Conservation (phyloP, 2,329 filamentous ascomycete species). For the Metarhizium rileyi region DNA sequence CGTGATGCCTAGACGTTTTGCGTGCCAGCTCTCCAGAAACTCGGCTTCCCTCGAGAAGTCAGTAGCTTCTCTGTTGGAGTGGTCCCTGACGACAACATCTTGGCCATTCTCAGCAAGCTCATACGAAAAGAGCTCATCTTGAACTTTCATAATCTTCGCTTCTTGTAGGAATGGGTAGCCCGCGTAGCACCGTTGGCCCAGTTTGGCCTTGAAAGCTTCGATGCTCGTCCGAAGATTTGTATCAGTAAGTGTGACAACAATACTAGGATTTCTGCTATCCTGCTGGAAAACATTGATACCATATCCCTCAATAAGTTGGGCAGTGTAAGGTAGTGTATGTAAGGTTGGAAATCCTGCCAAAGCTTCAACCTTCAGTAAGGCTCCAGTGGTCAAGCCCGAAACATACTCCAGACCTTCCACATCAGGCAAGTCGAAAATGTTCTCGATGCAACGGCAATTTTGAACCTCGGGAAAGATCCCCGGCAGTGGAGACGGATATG, state of each 20-base stretch:
- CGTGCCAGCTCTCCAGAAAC: slow-evolving; percentile 78
- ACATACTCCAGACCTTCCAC: slow-evolving; percentile 84
- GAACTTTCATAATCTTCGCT: slow-evolving; percentile 78
- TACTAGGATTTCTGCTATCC: slow-evolving; percentile 92
- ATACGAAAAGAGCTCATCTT: slow-evolving; percentile 91
- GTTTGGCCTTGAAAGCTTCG: slow-evolving; percentile 63
- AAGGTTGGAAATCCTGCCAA: slow-evolving; percentile 89
- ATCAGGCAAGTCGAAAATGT: slow-evolving; percentile 88
- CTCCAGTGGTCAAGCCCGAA: slow-evolving; percentile 74
- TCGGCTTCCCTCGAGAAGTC: slow-evolving; percentile 78
- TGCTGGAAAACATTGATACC: slow-evolving; percentile 92
- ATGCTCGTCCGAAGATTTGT: slow-evolving; percentile 61
- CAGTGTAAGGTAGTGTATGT: slow-evolving; percentile 75
- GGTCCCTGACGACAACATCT: slow-evolving; percentile 58
- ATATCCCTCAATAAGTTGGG: slow-evolving; percentile 60
- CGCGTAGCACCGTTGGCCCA: slow-evolving; percentile 80
- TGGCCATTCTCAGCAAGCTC: slow-evolving; percentile 55
- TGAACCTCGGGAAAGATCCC: slow-evolving; percentile 85
- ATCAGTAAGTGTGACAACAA: slow-evolving; percentile 77
- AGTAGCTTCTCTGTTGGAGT: slow-evolving; percentile 65
- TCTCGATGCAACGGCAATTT: slow-evolving; percentile 85
- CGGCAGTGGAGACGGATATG: slow-evolving; percentile 78
- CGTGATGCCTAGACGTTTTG: slow-evolving; percentile 79
- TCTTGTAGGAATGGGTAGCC: slow-evolving; percentile 95
- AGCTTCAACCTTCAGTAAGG: slow-evolving; percentile 71